Evolutionary conservation across 805 yeast genomes (phyloP).

Genomic region (Nakazawaea populi): DNA sequence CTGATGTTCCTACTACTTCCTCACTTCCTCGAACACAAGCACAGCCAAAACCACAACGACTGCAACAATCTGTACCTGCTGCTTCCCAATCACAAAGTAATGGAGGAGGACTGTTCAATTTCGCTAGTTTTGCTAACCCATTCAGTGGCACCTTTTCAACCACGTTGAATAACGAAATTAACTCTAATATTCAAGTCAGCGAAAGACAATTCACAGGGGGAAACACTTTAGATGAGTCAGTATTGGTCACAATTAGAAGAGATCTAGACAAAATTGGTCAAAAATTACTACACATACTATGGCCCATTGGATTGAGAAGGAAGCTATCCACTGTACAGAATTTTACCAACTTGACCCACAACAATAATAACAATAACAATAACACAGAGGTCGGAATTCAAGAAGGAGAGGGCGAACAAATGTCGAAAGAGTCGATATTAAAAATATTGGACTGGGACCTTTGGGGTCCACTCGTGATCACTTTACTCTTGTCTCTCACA

Average conservation of each 20-base stretch:
- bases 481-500: constrained; percentile 40
- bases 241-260: constrained; percentile 36
- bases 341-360: constrained; percentile 11
- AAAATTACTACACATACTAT: constrained; percentile 27
- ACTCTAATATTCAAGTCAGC: constrained; percentile 26
- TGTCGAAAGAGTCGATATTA: constrained; percentile 25
- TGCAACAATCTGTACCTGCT: not conserved
- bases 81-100: constrained; percentile 3
- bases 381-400: constrained; percentile 12
- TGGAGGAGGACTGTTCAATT: constrained; percentile 15
- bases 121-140: constrained; percentile 29
- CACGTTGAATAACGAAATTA: constrained; percentile 16
- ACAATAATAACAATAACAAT: constrained; percentile 6
- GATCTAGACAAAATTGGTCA: constrained; percentile 28
- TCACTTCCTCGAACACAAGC: not conserved
- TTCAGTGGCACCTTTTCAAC: constrained; percentile 16
- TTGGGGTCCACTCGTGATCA: constrained; percentile 56
- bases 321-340: constrained; percentile 22
- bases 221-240: constrained; percentile 54
- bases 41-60: not conserved
- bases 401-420: constrained; percentile 23
- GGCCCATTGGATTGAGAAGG: constrained; percentile 29
- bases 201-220: constrained; percentile 55
- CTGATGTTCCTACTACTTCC: constrained; percentile 18
- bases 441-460: constrained; percentile 52